Conservation (phyloP, 768 basidiomycete genomes). For the Suillus luteus region DNA sequence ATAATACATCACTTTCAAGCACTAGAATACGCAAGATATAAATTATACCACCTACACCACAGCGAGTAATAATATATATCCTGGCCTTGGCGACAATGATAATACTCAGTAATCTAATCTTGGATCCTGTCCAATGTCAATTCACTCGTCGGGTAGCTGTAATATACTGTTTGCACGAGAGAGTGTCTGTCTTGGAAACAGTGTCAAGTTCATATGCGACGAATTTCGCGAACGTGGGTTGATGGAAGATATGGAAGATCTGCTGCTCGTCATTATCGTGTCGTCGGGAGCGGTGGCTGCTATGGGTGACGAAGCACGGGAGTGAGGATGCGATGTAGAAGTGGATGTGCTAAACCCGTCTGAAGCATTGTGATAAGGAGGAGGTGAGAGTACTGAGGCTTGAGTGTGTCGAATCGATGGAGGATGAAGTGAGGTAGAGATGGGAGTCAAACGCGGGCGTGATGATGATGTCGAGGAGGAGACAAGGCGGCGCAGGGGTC, state of each 20-base stretch:
- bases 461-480: slow-evolving; percentile 20
- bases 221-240: slow-evolving; percentile 63
- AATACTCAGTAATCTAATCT: not conserved
- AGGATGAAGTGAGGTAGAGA: slow-evolving; percentile 15
- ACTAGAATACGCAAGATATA: not conserved
- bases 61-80: not conserved
- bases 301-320: slow-evolving; percentile 34
- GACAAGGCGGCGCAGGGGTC: slow-evolving; percentile 30
- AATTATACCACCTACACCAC: slow-evolving; percentile 4
- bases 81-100: not conserved
- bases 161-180: slow-evolving; percentile 38
- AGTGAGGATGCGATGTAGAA: slow-evolving; percentile 34
- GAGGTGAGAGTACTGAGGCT: slow-evolving; percentile 15
- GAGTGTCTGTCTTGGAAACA: slow-evolving; percentile 47
- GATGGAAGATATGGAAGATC: slow-evolving; percentile 44
- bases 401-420: slow-evolving; percentile 11
- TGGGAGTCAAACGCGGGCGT: slow-evolving; percentile 27
- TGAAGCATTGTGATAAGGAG: slow-evolving; percentile 27
- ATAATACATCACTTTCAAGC: not conserved
- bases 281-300: slow-evolving; percentile 19
- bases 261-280: slow-evolving; percentile 29
- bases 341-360: slow-evolving; percentile 32
- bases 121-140: not conserved
- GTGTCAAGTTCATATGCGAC: slow-evolving; percentile 63
- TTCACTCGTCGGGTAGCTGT: slow-evolving; percentile 13